These are phyloP conservation scores for Eucalyptus regnans DNA, from an alignment of 345 rosid species.

Conservation along the genomic window DNA sequence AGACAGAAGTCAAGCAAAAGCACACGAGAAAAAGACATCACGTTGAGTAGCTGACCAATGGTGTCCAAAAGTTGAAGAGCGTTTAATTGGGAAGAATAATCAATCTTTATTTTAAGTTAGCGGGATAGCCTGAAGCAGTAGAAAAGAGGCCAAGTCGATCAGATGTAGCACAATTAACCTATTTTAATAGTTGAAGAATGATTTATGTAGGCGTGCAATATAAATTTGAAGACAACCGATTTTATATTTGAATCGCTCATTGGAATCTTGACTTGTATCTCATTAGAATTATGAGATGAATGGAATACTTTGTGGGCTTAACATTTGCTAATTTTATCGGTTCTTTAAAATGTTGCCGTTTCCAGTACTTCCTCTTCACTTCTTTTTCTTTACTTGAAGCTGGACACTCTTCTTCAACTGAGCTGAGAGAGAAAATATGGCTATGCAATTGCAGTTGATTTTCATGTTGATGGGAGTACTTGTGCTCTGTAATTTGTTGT, in stretches of 20 bases:
- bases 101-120: not conserved
- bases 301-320: not conserved
- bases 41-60: not conserved
- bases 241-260: not conserved
- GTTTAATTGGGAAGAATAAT: not conserved
- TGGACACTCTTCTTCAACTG: not conserved
- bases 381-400: not conserved
- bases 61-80: not conserved
- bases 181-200: not conserved
- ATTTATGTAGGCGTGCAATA: not conserved
- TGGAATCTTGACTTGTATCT: not conserved
- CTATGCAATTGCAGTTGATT: constrained; percentile 8
- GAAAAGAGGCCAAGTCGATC: not conserved
- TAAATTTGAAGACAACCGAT: not conserved
- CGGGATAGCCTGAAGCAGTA: not conserved
- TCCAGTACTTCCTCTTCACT: not conserved
- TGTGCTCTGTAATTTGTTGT: constrained; percentile 1
- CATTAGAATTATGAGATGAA: not conserved
- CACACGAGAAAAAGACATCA: not conserved
- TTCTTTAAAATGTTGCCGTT: constrained; percentile 3
- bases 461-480: constrained; percentile 14
- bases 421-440: not conserved
- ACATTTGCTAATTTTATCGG: not conserved
- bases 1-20: not conserved
- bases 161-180: not conserved